Evolutionary conservation across 2,329 filamentous ascomycete species (phyloP), one percentile per base, ranked within the genome.

Genomic region (Neofusicoccum umdonicola): DNA sequence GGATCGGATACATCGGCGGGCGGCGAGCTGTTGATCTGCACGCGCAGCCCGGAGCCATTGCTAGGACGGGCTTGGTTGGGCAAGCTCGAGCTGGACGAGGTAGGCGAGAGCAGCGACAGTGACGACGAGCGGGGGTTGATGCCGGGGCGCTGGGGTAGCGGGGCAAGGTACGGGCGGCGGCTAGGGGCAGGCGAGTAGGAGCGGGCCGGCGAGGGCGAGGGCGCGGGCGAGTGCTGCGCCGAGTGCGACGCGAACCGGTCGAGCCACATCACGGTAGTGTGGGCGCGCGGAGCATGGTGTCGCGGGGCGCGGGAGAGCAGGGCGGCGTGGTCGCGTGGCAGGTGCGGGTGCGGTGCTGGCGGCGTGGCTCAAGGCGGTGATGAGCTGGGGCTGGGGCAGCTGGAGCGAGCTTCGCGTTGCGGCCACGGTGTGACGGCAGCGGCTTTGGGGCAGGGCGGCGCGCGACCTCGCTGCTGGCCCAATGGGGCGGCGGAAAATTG

Each of bases 81-180:
- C 27, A 97, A 82, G 45, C 92, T 96, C 0, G 87, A 83, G 3
- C 87, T 89, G 3, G 94, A 97, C 63, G 92, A 90, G 77, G 87
- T 91, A 5, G 91, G 81, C 34, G 83, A 86, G n/a, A 79, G 87
- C n/a, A 94, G 82, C 1, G 92, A 95, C 6, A 94, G 80, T 1
- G 91, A 91, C 0, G 94, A 97, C 5, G 87, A 88, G 67, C 91
- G 85, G 22, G 91, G 88, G 54, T 84, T 87, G 45, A 90, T 78
- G 13, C 87, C 87, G 22, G 90, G 86, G 65, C 92, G 85, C 70
- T 88, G 86, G 12, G 87, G 88, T 39, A 88, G 86, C 8, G 90
- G 90, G 13, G 68, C 47, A 85, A 88, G 65, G 91, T 85, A 72
- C 85, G 87, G 73, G 85, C 89, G 87, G 58, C 90, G 86, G 74